These are phyloP conservation scores for Fusarium denticulatum DNA, from an alignment of 2,329 filamentous ascomycete genomes.

Conservation along the genomic window DNA sequence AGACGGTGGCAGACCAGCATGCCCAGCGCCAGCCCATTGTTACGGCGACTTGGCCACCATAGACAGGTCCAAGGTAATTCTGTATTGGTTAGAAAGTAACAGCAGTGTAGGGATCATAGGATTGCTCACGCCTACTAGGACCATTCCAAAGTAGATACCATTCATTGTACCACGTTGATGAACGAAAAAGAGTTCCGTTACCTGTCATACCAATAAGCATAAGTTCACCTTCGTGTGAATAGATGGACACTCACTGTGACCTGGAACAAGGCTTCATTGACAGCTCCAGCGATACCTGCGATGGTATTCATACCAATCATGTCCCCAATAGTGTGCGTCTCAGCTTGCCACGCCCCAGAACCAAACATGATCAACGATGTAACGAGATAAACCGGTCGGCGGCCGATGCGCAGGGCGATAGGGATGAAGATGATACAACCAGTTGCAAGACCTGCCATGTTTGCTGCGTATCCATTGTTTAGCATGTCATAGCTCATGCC, in stretches of 20 bases:
- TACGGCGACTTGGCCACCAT: constrained; percentile 16
- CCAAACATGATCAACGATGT: constrained; percentile 38
- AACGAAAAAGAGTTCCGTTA: constrained; percentile 46
- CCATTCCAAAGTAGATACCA: constrained; percentile 34
- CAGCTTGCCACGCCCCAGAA: constrained; percentile 38
- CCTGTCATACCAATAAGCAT: neutral
- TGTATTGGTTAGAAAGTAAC: neutral
- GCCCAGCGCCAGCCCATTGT: constrained; percentile 50
- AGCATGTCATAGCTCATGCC: constrained; percentile 36
- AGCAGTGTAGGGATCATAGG: accelerated
- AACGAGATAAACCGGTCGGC: constrained; percentile 44
- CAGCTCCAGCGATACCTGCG: constrained; percentile 49
- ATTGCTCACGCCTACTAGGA: constrained; percentile 22
- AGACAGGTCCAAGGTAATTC: constrained; percentile 34
- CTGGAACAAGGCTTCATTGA: constrained; percentile 51
- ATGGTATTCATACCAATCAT: constrained; percentile 39
- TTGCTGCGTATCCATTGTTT: constrained; percentile 42
- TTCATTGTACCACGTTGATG: constrained; percentile 46
- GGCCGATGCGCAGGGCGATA: constrained; percentile 46
- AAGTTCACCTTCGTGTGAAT: no score
- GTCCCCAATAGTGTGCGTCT: constrained; percentile 33
- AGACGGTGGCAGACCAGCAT: constrained; percentile 47
- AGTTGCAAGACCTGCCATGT: constrained; percentile 43
- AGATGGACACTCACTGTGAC: constrained; percentile 43
- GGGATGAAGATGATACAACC: constrained; percentile 49